Evolutionary conservation across 495 filamentous ascomycete genomes (phyloP), one percentile per base, ranked within the genome.

Genomic region (Filosporella fistucella): DNA sequence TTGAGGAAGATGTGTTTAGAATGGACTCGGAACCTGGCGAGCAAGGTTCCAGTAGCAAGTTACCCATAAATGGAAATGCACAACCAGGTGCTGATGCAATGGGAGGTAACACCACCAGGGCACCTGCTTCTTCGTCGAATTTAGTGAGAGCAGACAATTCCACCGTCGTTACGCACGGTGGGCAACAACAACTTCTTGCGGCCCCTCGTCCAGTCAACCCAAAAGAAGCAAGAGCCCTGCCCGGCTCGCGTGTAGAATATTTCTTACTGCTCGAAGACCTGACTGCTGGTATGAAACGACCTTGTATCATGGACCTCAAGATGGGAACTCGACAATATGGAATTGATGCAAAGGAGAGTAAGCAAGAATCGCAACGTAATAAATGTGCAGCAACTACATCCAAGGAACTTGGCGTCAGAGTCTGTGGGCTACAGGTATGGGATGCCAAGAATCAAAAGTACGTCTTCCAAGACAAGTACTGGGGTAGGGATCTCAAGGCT

Each of bases 281-380:
- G 23, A 98, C 93, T 2, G 88, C 93, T 5, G 93, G 93, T 26
- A 96, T 98, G 91, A 88, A 86, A 60, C 84, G 85, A 25, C 93
- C 93, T 11, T 97, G 93, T 66, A 93, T 96, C 32, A 83, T 98
- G 56, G 93, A 98, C 64, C 72, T 98, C 49, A 98, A 98, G 64
- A 98, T 98, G 93, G 93, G 93, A 10, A 98, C 93, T n/a, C 82
- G 93, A 3, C 93, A 98, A 62, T 96, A 96, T 65, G 93, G 93
- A 12, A 78, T 96, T n/a, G 91, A 96, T 50, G 93, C 93, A 8
- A 78, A 75, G 40, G 83, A 91, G 32, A 91, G 93, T 67, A 98
- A 98, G 63, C 87, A 89, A 47, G 82, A 86, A 45, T 96, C 93
- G 0, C 93, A 98, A 64, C 80, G 86, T 38, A 83, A 84, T 42